Conservation (phyloP, 345 rosid species). For the Eucalyptus viminalis region DNA sequence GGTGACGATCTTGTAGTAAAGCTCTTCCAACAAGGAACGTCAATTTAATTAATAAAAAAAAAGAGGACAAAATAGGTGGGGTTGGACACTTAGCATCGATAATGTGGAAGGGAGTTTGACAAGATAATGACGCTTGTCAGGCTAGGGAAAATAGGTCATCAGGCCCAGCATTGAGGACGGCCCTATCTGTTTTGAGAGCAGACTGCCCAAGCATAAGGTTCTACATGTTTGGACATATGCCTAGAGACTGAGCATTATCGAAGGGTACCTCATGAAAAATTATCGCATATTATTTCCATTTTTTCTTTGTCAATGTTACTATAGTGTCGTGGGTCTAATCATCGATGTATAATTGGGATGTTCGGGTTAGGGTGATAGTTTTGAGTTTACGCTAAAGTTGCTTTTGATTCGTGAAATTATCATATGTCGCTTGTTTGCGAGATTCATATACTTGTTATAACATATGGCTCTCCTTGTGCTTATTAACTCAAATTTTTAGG, state of each 20-base stretch:
- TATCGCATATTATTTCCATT: background rate
- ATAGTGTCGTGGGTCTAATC: background rate
- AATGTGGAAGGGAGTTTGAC: background rate
- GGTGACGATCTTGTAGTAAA: background rate
- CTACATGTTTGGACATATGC: background rate
- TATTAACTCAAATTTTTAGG: background rate
- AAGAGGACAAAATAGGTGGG: background rate
- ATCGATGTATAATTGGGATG: background rate
- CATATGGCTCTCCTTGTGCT: accelerated
- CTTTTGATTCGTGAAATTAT: background rate
- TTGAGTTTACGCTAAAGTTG: background rate
- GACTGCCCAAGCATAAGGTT: background rate
- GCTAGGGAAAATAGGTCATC: background rate
- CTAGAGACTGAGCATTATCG: background rate
- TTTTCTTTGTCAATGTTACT: background rate
- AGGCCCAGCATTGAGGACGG: background rate
- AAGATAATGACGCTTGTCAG: background rate
- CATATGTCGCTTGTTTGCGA: accelerated
- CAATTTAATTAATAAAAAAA: background rate
- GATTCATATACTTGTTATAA: background rate
- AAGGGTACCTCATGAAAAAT: background rate
- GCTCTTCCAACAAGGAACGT: background rate
- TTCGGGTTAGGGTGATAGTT: accelerated
- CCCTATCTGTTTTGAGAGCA: background rate
- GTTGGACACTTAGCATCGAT: background rate